Conservation (phyloP, 352 stramenopile genomes). For the Globisporangium paroecandrum region DNA sequence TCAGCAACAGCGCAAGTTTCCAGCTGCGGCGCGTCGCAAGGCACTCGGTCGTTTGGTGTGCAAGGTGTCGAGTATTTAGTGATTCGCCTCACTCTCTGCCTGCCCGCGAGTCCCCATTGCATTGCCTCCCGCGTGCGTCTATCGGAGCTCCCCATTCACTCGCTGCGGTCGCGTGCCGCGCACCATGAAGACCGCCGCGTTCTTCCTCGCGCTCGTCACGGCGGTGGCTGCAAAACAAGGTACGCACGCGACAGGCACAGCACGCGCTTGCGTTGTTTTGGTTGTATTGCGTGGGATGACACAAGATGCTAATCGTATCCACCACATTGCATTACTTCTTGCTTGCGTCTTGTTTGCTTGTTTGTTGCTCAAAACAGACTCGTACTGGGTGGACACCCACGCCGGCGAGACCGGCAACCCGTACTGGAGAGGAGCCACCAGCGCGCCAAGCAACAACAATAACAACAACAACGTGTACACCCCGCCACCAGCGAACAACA, state of each 20-base stretch:
- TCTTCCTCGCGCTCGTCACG: constrained; percentile 2
- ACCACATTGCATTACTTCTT: background rate
- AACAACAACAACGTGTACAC: constrained; percentile 4
- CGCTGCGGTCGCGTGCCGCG: background rate
- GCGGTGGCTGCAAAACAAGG: constrained; percentile 6
- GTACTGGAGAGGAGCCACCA: constrained; percentile 9
- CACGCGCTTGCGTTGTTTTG: background rate
- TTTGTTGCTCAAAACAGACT: background rate
- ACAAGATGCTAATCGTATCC: background rate
- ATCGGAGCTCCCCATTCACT: background rate
- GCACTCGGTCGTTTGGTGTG: background rate
- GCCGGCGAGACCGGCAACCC: constrained; percentile 13
- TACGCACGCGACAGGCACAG: background rate
- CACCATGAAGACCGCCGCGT: constrained; percentile 11
- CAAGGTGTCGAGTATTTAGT: background rate
- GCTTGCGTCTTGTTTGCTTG: background rate
- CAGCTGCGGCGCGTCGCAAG: background rate
- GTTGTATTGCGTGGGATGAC: background rate
- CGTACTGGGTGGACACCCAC: constrained; percentile 16
- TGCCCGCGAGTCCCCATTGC: background rate
- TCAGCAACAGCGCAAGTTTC: background rate
- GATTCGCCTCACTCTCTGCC: background rate
- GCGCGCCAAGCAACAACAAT: background rate
- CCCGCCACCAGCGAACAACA: background rate
- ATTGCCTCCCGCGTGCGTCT: background rate